Evolutionary conservation across 306 rosid species (phyloP).

Genomic region (Trifolium repens): DNA sequence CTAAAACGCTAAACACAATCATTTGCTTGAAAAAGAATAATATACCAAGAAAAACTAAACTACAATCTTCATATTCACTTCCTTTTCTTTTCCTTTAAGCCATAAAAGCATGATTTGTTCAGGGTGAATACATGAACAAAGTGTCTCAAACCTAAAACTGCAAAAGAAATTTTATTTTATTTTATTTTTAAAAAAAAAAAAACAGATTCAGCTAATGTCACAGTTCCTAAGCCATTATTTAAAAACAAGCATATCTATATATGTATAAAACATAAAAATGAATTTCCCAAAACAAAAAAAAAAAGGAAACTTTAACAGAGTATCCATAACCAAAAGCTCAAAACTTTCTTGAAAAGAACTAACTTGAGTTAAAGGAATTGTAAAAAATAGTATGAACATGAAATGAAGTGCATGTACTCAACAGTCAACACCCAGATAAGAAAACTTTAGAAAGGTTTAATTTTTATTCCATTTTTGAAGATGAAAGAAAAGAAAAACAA

Average conservation of each 20-base stretch:
- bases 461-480: neutral
- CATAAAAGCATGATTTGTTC: too few species aligned
- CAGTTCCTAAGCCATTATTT: constrained; percentile 3
- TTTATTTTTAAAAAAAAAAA: too few species aligned
- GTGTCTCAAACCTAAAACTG: neutral
- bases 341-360: neutral
- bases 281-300: neutral
- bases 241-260: neutral
- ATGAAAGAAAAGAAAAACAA: neutral
- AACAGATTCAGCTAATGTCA: neutral
- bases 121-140: constrained; percentile 5
- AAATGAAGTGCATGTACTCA: constrained; percentile 6
- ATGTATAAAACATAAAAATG: too few species aligned
- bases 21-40: neutral
- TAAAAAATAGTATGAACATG: neutral
- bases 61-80: neutral
- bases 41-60: neutral
- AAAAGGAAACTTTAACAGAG: neutral
- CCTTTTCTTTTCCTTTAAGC: too few species aligned
- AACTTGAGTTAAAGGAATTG: neutral
- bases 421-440: neutral
- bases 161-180: too few species aligned
- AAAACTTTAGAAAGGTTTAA: neutral
- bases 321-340: neutral
- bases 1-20: neutral